Base-by-base conservation (phyloP, 2,329 filamentous ascomycete species). In the Nigrospora osmanthi region DNA sequence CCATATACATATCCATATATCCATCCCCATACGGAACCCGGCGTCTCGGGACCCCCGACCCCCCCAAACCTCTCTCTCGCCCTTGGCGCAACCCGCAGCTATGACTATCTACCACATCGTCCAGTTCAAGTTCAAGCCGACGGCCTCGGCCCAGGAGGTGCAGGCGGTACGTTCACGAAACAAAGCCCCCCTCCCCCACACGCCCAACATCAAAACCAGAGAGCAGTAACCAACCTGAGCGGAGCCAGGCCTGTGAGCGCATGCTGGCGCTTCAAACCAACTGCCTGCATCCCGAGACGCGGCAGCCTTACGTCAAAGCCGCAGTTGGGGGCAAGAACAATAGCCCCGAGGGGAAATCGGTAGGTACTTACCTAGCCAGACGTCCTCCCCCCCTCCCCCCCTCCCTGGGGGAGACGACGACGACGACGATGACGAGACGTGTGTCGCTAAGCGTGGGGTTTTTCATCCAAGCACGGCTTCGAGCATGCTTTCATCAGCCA, bases 401-500 rank as follows among this genome's bases (percentile, higher is more conserved):
- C n/a, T n/a, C n/a, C n/a, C n/a, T n/a, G n/a, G n/a, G n/a, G n/a
- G n/a, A n/a, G n/a, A n/a, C 19, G 19, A 7, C 4, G 19, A 7
- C 4, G 19, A 23, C 19, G 19, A 23, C 19, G 19, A 23, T 7
- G 23, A 28, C 5, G 23, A 28, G 43, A 12, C 42, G 15, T 19
- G 4, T 32, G 4, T 13, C 14, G 16, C 23, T 19, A 30, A 33
- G 17, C 28, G 6, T 23, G n/a, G 9, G 14, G 15, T 36, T 23
- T 14, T n/a, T n/a, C n/a, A n/a, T n/a, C 17, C 12, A 23, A 79
- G 82, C 69, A 72, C 38, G 81, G 73, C 0, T 75, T 81, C 32
- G 80, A 80, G 1, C 83, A 88, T 55, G 79, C 71, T 1, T 87
- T 87, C 52, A 72, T 88, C 1, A 71, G 77, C 23, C 74, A 84